Evolutionary conservation across 2,329 filamentous ascomycete species (phyloP), one percentile per base, ranked within the genome.

Genomic region (Verticillium nonalfalfae): DNA sequence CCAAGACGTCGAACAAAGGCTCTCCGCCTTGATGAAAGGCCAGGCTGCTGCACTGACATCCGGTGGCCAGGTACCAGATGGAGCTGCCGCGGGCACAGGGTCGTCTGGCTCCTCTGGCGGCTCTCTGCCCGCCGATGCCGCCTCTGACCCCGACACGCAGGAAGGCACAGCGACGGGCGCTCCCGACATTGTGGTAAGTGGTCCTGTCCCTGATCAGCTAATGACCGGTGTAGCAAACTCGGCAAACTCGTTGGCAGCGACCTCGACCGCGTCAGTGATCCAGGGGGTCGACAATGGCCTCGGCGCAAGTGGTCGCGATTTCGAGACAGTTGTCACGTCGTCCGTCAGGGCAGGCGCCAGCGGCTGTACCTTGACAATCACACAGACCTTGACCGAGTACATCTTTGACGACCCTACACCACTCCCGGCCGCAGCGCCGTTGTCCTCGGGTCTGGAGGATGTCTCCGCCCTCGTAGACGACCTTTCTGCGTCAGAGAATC

Each of bases 361-460:
- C 38, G 59, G 57, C 34, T 65, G 64, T 60, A 64, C 59, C 36
- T 58, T 58, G 55, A 65, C 64, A 11, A 55, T 66, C 50, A 66
- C 63, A 21, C 63, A 56, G 40, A 66, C 64, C 4, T 66, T 62
- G 35, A 65, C 63, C 7, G 54, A 61, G 36, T 65, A 59, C 40
- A 38, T 65, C 31, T 63, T 59, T 31, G 61, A 63, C n/a, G 61
- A 52, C n/a, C 35, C 63, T 4, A 56, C 63, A 7, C 59, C 54
- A 21, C 56, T 59, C 31, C 57, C 56, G 11, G 38, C 54, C 11
- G 18, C 13, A 18, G 4, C 40, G 18, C 14, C 40, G 9, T 2
- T 50, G 40, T 18, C 40, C 6, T 50, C 40, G n/a, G 40, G 21
- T 21, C 40, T 50, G 40, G 45, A 50, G 18, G 45, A 50, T 26